Evolutionary conservation across 129 eudicot species (phyloP), one percentile per base, ranked within the genome.

Genomic region (Artemisia annua): DNA sequence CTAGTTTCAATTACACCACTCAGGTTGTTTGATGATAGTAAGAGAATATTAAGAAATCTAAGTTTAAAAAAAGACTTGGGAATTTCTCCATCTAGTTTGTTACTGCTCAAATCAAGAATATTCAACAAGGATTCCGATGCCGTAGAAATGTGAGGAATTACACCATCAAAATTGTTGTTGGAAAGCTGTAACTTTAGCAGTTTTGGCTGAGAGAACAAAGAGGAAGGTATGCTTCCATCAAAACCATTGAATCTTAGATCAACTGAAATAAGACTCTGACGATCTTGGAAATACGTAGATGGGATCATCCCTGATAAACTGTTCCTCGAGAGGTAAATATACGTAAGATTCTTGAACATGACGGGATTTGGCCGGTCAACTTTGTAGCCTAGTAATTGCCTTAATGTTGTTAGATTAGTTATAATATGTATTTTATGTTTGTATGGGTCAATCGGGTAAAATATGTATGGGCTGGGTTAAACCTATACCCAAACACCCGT

Each of bases 251-350:
- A 75, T 28, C 81, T 71, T 65, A 90, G 65, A 63, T 83, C 72
- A 24, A 87, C 32, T 0, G 4, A 22, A 2, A 32, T 46, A 71
- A 90, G 93, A 71, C 46, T 55, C 3, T 28, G 18, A 28, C 85
- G 88, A 57, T 84, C 85, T 43, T 68, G 75, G 39, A 90, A 90
- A 60, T 83, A 59, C 13, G 17, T 35, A 20, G 74, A 54, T 1
- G 78, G 80, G 19, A 87, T 59, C 11, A 46, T 26, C 54, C 93
- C 92, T 0, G 83, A 73, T 53, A 90, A 82, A 24, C 11, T 2
- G 44, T 90, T 90, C 0, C 73, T 78, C 1, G 90, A 87, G 43
- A 90, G 83, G 75, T 89, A 87, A 16, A 86, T 19, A 75, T 82
- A 71, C 1, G 75, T 48, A 11, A 89, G 86, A 54, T 77, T 81